These are phyloP conservation scores for Calonectria henricotiae DNA, from an alignment of 2,329 filamentous ascomycete species.

Conservation along the genomic window DNA sequence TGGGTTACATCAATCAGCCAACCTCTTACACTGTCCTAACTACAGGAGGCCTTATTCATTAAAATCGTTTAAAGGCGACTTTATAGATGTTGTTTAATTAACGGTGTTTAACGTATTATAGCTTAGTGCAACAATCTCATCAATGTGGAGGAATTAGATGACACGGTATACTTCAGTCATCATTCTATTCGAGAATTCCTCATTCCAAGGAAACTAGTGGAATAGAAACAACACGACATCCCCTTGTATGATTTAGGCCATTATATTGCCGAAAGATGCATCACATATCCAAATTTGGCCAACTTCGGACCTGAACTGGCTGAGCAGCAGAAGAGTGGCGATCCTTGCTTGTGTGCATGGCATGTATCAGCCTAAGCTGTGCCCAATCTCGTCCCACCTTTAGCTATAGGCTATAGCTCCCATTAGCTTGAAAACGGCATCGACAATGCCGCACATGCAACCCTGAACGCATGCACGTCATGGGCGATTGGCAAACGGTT, in stretches of 20 bases:
- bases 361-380: too few relatives aligned
- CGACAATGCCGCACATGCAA: too few relatives aligned
- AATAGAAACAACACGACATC: neutral
- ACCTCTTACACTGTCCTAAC: slow-evolving; percentile 25
- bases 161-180: slow-evolving; percentile 42
- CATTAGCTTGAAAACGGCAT: too few relatives aligned
- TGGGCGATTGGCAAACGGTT: neutral
- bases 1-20: neutral
- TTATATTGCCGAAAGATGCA: neutral
- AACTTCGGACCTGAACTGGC: neutral
- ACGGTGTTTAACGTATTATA: neutral
- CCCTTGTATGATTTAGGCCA: neutral
- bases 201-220: fast-evolving
- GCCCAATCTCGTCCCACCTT: too few relatives aligned
- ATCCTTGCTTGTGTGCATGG: too few relatives aligned
- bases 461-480: neutral
- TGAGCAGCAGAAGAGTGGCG: neutral
- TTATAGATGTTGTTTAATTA: slow-evolving; percentile 1
- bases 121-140: slow-evolving; percentile 40
- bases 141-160: slow-evolving; percentile 31
- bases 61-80: slow-evolving; percentile 22
- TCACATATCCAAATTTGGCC: neutral
- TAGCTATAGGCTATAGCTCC: too few relatives aligned
- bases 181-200: slow-evolving; percentile 42
- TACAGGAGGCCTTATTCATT: slow-evolving; percentile 38